A percentile compares a stretch with the other conserved stretches of the same genome.
phyloP scores from a whole-genome alignment of 768 basidiomycete species.

The Rhodosporidiobolus odoratus region DNA sequence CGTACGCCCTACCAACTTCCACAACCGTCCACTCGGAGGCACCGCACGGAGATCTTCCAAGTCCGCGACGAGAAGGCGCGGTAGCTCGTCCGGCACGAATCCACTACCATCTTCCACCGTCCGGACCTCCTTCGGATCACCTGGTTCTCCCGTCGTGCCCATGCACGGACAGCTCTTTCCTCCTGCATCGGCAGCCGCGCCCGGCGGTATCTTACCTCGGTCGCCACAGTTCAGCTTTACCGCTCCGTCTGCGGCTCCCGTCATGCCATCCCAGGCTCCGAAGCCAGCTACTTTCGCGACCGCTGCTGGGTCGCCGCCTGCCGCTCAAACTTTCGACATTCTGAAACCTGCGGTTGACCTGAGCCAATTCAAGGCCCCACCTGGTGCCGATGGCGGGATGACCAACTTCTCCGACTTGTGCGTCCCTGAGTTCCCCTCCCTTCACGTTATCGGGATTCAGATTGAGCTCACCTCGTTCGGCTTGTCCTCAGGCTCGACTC shows the following conservation, averaged over 20 bases:
- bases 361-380: constrained; percentile 24
- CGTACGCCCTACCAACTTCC: constrained; percentile 26
- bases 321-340: constrained; percentile 28
- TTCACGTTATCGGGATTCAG: no score
- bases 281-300: not conserved
- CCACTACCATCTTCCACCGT: no score
- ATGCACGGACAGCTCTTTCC: not conserved
- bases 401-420: constrained; percentile 31
- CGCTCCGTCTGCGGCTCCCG: not conserved
- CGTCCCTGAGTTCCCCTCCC: not conserved
- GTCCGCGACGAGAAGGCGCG: not conserved
- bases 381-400: constrained; percentile 14
- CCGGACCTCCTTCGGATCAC: constrained; percentile 7
- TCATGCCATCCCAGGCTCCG: not conserved
- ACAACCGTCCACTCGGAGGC: constrained; percentile 8
- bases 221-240: not conserved
- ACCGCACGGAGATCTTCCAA: not conserved
- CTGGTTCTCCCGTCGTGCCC: constrained; percentile 8
- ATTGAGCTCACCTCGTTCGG: not conserved
- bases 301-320: not conserved
- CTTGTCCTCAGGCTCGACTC: constrained; percentile 27
- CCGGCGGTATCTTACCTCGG: not conserved
- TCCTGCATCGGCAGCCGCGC: no score
- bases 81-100: not conserved
- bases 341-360: constrained; percentile 24